phyloP scores from a whole-genome alignment of 1,284 basidiomycete species.

The Vanrija humicola region DNA sequence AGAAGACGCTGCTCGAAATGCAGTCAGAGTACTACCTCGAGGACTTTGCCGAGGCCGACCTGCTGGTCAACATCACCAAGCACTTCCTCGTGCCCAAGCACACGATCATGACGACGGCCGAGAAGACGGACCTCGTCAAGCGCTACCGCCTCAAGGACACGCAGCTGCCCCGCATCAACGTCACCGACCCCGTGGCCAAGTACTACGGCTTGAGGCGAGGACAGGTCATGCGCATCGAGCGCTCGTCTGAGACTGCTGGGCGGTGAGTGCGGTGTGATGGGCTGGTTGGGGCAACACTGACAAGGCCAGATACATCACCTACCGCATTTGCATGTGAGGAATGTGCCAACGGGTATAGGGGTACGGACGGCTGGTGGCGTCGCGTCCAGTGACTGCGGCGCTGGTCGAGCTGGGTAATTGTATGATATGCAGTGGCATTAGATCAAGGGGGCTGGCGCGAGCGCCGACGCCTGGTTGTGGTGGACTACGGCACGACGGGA shows the following conservation, averaged over 20 bases:
- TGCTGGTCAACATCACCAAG: slow-evolving; percentile 95
- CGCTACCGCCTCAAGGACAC: slow-evolving; percentile 98
- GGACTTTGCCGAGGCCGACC: slow-evolving; percentile 93
- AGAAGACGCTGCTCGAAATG: slow-evolving; percentile 92
- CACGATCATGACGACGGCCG: slow-evolving; percentile 76
- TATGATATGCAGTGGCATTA: too few species aligned
- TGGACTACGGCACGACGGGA: too few species aligned
- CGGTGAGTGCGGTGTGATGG: slow-evolving; percentile 55
- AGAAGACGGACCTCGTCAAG: slow-evolving; percentile 82
- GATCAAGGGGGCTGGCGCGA: too few species aligned
- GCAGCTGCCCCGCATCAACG: slow-evolving; percentile 92
- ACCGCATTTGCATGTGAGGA: slow-evolving; percentile 48
- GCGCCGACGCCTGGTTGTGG: too few species aligned
- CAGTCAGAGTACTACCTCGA: slow-evolving; percentile 80
- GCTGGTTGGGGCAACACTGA: background rate
- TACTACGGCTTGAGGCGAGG: slow-evolving; percentile 95
- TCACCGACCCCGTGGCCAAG: slow-evolving; percentile 91
- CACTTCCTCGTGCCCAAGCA: slow-evolving; percentile 94
- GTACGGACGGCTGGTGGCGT: too few species aligned
- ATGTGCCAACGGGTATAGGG: background rate
- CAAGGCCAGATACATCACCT: slow-evolving; percentile 44
- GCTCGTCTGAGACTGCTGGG: slow-evolving; percentile 94
- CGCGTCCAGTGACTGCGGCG: too few species aligned
- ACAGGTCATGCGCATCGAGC: slow-evolving; percentile 97
- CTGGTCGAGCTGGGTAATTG: too few species aligned